phyloP scores from a whole-genome alignment of 345 rosid species.

The Murraya paniculata region DNA sequence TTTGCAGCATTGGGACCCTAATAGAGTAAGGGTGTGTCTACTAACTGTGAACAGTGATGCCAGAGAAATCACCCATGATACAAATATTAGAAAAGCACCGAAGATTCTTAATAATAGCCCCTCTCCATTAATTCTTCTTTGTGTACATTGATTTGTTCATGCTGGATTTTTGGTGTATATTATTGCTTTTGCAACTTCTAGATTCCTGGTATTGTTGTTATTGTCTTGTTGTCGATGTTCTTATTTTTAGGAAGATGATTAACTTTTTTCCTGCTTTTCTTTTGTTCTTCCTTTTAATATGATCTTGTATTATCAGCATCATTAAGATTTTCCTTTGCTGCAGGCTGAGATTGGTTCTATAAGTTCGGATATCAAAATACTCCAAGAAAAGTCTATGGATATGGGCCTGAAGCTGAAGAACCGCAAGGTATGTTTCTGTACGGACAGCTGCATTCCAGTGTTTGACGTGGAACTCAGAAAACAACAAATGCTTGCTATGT shows the following conservation, averaged over 20 bases:
- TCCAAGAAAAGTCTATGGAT: conserved; percentile 99
- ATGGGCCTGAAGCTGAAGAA: conserved; percentile 97
- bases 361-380: conserved; percentile 94
- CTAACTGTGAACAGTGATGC: not conserved
- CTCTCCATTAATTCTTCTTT: not conserved
- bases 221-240: not conserved
- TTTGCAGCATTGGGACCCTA: not conserved
- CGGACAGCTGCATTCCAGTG: not conserved
- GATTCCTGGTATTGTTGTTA: not conserved
- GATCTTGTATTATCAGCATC: conserved; percentile 1
- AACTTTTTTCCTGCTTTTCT: not conserved
- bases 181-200: not conserved
- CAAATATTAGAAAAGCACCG: not conserved
- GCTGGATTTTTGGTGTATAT: not conserved
- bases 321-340: conserved; percentile 12
- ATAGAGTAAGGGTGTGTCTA: not conserved
- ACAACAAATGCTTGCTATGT: not conserved
- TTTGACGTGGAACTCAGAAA: not conserved
- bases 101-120: not conserved
- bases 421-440: conserved; percentile 68
- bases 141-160: not conserved
- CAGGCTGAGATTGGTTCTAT: conserved; percentile 97
- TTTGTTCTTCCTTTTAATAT: conserved; percentile 1
- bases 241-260: not conserved
- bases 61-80: not conserved